These are phyloP conservation scores for Leavenworthia alabamica DNA, from an alignment of 345 rosid genomes.

Conservation along the genomic window DNA sequence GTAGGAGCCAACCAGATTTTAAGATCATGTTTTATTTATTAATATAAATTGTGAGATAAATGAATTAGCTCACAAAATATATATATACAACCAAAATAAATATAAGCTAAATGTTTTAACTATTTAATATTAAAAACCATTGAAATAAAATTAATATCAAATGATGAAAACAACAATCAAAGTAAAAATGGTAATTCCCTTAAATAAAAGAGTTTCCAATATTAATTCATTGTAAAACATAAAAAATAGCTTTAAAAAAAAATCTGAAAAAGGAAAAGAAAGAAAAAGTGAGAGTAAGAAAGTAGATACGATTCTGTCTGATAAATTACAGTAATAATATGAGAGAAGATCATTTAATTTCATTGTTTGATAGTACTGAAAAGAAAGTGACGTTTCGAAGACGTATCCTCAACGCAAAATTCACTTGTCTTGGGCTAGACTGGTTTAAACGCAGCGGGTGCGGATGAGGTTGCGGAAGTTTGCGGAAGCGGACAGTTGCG, in stretches of 20 bases:
- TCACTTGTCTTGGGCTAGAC: slow-evolving; percentile 28
- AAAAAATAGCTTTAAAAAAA: neutral
- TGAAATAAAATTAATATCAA: neutral
- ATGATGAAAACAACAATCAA: neutral
- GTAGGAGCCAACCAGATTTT: neutral
- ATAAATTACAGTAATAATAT: slow-evolving; percentile 21
- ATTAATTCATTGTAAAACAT: neutral
- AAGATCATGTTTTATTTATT: too few species aligned
- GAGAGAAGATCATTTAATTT: slow-evolving; percentile 24
- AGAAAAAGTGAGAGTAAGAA: slow-evolving; percentile 17
- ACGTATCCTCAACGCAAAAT: slow-evolving; percentile 32
- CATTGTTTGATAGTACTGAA: slow-evolving; percentile 27
- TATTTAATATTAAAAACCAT: neutral
- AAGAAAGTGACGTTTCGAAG: slow-evolving; percentile 29
- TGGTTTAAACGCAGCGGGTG: too few species aligned
- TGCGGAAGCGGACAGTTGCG: too few species aligned
- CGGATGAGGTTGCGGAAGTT: too few species aligned
- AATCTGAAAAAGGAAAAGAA: slow-evolving; percentile 9
- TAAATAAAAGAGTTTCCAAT: neutral
- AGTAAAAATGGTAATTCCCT: neutral
- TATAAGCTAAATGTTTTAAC: neutral
- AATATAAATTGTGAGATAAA: neutral
- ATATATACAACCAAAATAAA: too few species aligned
- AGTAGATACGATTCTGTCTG: slow-evolving; percentile 31
- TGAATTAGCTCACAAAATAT: neutral